Evolutionary conservation across 2,329 filamentous ascomycete genomes (phyloP), one percentile per base, ranked within the genome.

Genomic region (Gnomoniopsis sp.): DNA sequence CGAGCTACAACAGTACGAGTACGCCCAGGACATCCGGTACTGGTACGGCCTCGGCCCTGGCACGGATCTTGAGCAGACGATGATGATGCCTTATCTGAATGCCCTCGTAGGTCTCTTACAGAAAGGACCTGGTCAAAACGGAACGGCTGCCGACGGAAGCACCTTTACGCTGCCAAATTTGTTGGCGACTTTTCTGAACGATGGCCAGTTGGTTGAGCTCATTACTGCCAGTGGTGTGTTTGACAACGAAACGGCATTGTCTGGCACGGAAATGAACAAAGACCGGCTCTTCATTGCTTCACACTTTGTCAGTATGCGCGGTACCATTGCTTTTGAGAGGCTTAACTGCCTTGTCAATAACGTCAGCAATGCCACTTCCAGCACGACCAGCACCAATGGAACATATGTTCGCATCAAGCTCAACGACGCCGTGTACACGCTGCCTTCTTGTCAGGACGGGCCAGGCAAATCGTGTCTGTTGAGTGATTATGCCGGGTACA

Each of bases 1-100:
- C 2, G 87, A 90, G 68, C 76, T 88, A 56, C 74, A 79, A 33
- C 72, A 81, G 64, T 89, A 89, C 63, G 85, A 89, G 65, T 90
- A 89, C 68, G 77, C 79, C 1, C 85, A 89, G 63, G 87, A 89
- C 65, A 71, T 90, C 43, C 80, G 85, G 33, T 90, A 90, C 70
- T 88, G 84, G 72, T 88, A 89, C 65, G 84, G 84, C 12, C 75
- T 79, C 1, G 86, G 87, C 0, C 82, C 83, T 0, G 85, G 82
- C 1, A 77, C 78, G 2, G 72, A 77, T 36, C 73, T 85, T 21
- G 76, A 82, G 8, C 74, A 77, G 38, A 81, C 79, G 58, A 80
- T 86, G 74, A 84, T 88, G 84, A 76, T 84, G 12, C 85, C 86
- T 0, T 82, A 84, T 59, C 72, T 89, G 2, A 76, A 82, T 21